These are phyloP conservation scores for Taphrina deformans DNA, from an alignment of 1,139 yeast genomes.

Conservation along the genomic window DNA sequence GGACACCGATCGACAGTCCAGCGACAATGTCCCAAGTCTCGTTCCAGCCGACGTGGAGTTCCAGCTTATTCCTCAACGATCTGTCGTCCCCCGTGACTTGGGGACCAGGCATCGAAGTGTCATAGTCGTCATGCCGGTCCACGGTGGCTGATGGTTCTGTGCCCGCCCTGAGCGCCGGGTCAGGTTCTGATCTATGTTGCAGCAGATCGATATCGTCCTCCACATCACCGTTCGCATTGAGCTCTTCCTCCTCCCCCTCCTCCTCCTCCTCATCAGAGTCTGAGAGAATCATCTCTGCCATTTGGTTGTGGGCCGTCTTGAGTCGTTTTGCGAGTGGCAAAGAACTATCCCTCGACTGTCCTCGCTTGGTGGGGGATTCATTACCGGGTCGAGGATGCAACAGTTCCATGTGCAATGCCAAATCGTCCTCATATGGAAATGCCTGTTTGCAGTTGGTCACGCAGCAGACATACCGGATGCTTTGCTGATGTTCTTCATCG, in stretches of 20 bases:
- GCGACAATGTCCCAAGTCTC: conserved; percentile 16
- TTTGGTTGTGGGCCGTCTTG: neutral
- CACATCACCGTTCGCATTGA: neutral
- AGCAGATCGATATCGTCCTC: neutral
- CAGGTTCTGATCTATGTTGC: no score
- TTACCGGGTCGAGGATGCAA: neutral
- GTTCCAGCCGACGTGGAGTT: neutral
- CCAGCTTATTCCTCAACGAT: neutral
- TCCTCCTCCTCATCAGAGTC: neutral
- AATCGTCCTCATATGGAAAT: conserved; percentile 9
- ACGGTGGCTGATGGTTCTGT: neutral
- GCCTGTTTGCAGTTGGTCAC: conserved; percentile 6
- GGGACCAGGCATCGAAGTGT: conserved; percentile 2
- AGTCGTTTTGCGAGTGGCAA: neutral
- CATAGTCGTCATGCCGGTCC: neutral
- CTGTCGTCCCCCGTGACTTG: neutral
- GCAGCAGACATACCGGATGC: neutral
- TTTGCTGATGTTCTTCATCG: conserved; percentile 16
- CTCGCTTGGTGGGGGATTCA: neutral
- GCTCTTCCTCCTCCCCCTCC: neutral
- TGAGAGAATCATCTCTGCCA: neutral
- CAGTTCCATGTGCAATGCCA: conserved; percentile 2
- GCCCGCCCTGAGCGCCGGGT: neutral
- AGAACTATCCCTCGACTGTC: neutral
- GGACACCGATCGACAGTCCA: neutral